These are phyloP conservation scores for Ceratocystis diversiconidia DNA, from an alignment of 2,329 filamentous ascomycete genomes.

Conservation along the genomic window DNA sequence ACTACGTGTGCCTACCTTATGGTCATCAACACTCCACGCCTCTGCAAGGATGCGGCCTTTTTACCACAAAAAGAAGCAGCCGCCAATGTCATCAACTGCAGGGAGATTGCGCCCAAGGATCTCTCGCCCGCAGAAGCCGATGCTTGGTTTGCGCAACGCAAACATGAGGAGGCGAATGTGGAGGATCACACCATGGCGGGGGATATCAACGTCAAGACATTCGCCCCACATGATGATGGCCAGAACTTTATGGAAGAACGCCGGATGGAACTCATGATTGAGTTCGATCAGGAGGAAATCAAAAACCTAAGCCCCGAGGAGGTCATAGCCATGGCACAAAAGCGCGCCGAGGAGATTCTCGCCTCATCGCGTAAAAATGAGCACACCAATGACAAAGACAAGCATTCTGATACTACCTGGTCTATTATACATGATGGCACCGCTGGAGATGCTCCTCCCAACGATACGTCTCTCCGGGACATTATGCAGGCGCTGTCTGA, in stretches of 20 bases:
- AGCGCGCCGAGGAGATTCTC: constrained; percentile 9
- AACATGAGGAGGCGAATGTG: constrained; percentile 16
- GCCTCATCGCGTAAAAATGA: constrained; percentile 8
- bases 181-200: constrained; percentile 6
- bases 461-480: not conserved
- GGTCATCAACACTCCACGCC: constrained; percentile 76
- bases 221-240: not conserved
- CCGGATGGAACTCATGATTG: constrained; percentile 20
- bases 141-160: constrained; percentile 35
- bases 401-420: not conserved
- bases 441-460: not conserved
- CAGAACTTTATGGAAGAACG: constrained; percentile 16
- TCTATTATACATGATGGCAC: not conserved
- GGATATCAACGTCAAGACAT: constrained; percentile 8
- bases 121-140: constrained; percentile 12
- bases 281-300: constrained; percentile 12
- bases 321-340: constrained; percentile 10
- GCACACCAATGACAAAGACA: constrained; percentile 22
- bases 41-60: constrained; percentile 81
- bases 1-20: constrained; percentile 86
- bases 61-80: constrained; percentile 63
- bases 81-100: constrained; percentile 64
- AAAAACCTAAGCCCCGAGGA: constrained; percentile 11
- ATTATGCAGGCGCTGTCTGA: constrained; percentile 33
- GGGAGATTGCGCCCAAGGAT: constrained; percentile 47